These are phyloP conservation scores for Candida ovalis DNA, from an alignment of 805 yeast genomes.

Conservation along the genomic window DNA sequence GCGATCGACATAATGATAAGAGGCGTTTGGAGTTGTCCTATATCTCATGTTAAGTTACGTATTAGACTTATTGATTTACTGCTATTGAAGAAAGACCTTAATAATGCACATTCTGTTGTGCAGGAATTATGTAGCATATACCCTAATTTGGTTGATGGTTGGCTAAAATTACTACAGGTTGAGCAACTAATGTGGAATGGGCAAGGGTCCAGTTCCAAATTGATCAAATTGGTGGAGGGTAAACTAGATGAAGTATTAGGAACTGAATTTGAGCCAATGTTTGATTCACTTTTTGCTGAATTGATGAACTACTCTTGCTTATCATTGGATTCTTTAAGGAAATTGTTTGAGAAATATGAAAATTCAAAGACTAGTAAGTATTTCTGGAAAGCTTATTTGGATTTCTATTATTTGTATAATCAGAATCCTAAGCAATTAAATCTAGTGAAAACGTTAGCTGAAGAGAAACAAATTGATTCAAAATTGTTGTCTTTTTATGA, in stretches of 20 bases:
- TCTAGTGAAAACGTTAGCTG: slow-evolving; percentile 6
- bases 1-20: slow-evolving; percentile 39
- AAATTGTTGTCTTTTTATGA: not conserved
- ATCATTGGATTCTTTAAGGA: slow-evolving; percentile 13
- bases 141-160: slow-evolving; percentile 36
- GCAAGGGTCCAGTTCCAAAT: slow-evolving; percentile 18
- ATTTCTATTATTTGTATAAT: slow-evolving; percentile 15
- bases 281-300: slow-evolving; percentile 36
- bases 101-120: slow-evolving; percentile 35
- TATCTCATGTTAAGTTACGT: slow-evolving; percentile 31
- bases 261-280: slow-evolving; percentile 25
- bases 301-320: slow-evolving; percentile 27
- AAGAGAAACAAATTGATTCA: not conserved
- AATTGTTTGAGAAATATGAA: slow-evolving; percentile 27
- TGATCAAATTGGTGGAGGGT: slow-evolving; percentile 28
- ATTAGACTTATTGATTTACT: slow-evolving; percentile 43
- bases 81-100: slow-evolving; percentile 32
- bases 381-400: slow-evolving; percentile 26
- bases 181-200: slow-evolving; percentile 31
- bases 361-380: slow-evolving; percentile 13
- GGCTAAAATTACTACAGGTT: slow-evolving; percentile 40
- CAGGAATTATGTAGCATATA: slow-evolving; percentile 22
- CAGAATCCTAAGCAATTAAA: slow-evolving; percentile 10
- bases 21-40: slow-evolving; percentile 30
- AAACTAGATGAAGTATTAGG: slow-evolving; percentile 24